Percentiles rank a stretch among this genome's conserved stretches.
Evolutionary conservation across 257 asterid species (phyloP).

Genomic region (Eucommia ulmoides): DNA sequence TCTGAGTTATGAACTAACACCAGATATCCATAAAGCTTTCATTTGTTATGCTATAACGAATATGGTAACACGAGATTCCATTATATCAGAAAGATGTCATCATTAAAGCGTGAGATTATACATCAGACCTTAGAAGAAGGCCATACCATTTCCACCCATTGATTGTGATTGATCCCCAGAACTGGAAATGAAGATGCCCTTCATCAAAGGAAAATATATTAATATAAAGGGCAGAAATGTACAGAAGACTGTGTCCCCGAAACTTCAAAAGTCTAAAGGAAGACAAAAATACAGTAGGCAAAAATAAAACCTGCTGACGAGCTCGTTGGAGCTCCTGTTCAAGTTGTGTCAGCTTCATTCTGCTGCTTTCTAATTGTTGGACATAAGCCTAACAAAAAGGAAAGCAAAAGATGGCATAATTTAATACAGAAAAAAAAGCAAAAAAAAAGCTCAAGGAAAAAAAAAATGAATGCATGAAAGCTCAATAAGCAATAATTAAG

Average conservation of each 20-base stretch:
- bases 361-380: slow-evolving; percentile 94
- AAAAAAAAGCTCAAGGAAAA: neutral
- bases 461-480: too few species aligned
- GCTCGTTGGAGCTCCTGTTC: slow-evolving; percentile 99
- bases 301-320: slow-evolving; percentile 70
- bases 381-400: slow-evolving; percentile 71
- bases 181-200: slow-evolving; percentile 94
- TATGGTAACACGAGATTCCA: too few species aligned
- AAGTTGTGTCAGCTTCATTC: slow-evolving; percentile 98
- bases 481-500: too few species aligned
- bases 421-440: neutral
- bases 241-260: neutral
- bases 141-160: slow-evolving; percentile 78
- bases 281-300: neutral
- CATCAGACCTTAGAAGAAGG: slow-evolving; percentile 16
- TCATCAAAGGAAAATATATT: slow-evolving; percentile 18
- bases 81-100: neutral
- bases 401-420: slow-evolving; percentile 6
- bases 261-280: neutral
- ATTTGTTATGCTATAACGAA: too few species aligned
- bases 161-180: slow-evolving; percentile 96
- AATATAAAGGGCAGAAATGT: slow-evolving; percentile 4
- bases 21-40: too few species aligned
- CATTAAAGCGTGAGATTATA: slow-evolving; percentile 2
- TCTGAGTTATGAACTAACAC: too few species aligned